Conservation (phyloP, 2,329 filamentous ascomycete genomes). For the Curvularia sp. region DNA sequence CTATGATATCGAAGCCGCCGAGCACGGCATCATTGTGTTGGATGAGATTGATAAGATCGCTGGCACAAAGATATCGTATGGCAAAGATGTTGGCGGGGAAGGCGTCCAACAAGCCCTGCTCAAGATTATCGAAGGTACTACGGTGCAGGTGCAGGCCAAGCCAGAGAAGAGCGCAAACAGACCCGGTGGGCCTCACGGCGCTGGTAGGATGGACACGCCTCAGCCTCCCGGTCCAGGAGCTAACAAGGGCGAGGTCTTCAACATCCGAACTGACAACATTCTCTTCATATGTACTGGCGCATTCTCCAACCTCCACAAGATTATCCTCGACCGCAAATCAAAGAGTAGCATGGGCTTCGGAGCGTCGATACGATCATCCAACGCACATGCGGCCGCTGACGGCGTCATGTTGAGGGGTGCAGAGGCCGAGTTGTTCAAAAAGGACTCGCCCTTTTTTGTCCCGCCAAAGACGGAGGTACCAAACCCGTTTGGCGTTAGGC, state of each 20-base stretch:
- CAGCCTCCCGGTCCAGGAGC: conserved; percentile 31
- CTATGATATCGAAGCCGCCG: conserved; percentile 82
- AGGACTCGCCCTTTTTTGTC: conserved; percentile 65
- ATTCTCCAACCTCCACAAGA: conserved; percentile 90
- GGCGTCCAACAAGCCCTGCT: conserved; percentile 94
- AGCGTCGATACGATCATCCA: conserved; percentile 71
- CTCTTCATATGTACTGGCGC: conserved; percentile 96
- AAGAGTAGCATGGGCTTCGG: conserved; percentile 91
- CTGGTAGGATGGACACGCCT: conserved; percentile 32
- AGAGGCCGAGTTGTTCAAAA: conserved; percentile 63
- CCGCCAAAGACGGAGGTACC: conserved; percentile 38
- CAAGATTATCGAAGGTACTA: conserved; percentile 96
- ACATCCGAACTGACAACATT: conserved; percentile 93
- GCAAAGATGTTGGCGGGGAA: conserved; percentile 93
- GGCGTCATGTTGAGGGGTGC: conserved; percentile 68
- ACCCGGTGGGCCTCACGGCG: conserved; percentile 33
- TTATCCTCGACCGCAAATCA: conserved; percentile 84
- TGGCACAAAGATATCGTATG: conserved; percentile 83
- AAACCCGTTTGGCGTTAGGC: conserved; percentile 29
- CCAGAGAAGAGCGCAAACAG: conserved; percentile 64
- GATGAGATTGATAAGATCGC: conserved; percentile 99
- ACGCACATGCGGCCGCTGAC: conserved; percentile 59
- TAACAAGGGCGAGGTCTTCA: conserved; percentile 66
- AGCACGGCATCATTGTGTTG: conserved; percentile 91
- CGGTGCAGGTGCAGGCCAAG: conserved; percentile 89